These are phyloP conservation scores for Apiotrichum siamense DNA, from an alignment of 1,284 basidiomycete species.

Conservation along the genomic window DNA sequence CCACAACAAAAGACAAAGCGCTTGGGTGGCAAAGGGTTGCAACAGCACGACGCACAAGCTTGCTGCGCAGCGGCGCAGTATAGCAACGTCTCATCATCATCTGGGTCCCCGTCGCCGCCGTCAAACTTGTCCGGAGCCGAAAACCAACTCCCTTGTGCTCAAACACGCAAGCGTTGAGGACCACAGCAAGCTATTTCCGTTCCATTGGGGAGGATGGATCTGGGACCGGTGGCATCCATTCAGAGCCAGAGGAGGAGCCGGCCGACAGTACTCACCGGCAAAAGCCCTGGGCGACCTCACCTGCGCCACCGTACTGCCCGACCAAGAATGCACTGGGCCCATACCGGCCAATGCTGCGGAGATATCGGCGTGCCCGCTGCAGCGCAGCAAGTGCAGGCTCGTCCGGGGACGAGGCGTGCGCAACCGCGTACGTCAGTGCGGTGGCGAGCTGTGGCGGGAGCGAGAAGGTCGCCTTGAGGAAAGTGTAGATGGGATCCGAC, in stretches of 20 bases:
- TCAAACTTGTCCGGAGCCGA: neutral
- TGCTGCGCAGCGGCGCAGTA: neutral
- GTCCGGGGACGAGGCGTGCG: conserved; percentile 54
- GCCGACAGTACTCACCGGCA: conserved; percentile 52
- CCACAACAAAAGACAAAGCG: neutral
- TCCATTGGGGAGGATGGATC: too few species aligned
- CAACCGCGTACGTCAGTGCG: conserved; percentile 66
- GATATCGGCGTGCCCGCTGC: conserved; percentile 61
- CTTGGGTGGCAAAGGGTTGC: neutral
- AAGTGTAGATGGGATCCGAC: conserved; percentile 55
- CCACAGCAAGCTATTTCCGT: too few species aligned
- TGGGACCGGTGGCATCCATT: too few species aligned
- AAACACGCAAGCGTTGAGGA: neutral
- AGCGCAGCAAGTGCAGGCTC: conserved; percentile 63
- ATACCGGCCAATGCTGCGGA: conserved; percentile 77
- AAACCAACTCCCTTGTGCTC: neutral
- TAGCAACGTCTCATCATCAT: too few species aligned
- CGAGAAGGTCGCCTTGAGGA: conserved; percentile 59
- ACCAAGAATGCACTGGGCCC: conserved; percentile 86
- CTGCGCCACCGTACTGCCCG: conserved; percentile 87
- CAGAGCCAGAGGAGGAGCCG: neutral
- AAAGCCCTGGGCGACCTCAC: conserved; percentile 89
- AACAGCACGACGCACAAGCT: too few species aligned
- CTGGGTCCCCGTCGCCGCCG: too few species aligned
- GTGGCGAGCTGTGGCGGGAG: conserved; percentile 57